These are phyloP conservation scores for Priceomyces carsonii DNA, from an alignment of 805 yeast genomes.

Conservation along the genomic window DNA sequence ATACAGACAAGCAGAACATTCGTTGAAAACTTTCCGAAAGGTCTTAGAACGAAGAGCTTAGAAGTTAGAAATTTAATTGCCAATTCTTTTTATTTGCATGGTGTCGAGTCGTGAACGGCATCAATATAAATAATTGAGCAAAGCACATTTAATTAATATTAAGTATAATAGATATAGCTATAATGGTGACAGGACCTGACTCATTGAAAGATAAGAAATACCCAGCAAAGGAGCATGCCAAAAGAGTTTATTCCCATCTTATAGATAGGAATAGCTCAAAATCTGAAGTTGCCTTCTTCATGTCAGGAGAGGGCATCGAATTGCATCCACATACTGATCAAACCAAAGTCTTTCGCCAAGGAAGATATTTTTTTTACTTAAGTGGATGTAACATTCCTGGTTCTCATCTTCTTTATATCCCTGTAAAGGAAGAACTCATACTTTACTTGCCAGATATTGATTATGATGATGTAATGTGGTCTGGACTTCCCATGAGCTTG, in stretches of 20 bases:
- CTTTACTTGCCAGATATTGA: conserved; percentile 84
- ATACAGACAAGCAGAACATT: no score
- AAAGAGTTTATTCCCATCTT: conserved; percentile 45
- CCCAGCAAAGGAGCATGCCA: conserved; percentile 82
- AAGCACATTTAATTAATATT: neutral
- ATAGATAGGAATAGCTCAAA: conserved; percentile 24
- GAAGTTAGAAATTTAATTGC: neutral
- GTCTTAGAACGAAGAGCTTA: no score
- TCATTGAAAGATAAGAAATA: conserved; percentile 50
- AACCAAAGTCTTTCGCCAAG: conserved; percentile 77
- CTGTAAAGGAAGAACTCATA: conserved; percentile 55
- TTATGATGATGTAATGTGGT: conserved; percentile 93
- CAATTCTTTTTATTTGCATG: neutral
- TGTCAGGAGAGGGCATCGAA: conserved; percentile 61
- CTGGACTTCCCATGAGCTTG: conserved; percentile 75
- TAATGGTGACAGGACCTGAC: conserved; percentile 13
- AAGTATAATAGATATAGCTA: neutral
- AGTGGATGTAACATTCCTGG: conserved; percentile 85
- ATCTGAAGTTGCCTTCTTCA: conserved; percentile 41
- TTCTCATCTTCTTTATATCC: conserved; percentile 61
- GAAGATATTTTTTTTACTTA: conserved; percentile 85
- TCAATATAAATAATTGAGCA: neutral
- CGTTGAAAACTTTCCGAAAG: no score
- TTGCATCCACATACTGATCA: conserved; percentile 79
- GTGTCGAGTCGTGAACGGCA: conserved; percentile 6